Evolutionary conservation across 148 eudicot species (phyloP).

Genomic region (Cornus florida): DNA sequence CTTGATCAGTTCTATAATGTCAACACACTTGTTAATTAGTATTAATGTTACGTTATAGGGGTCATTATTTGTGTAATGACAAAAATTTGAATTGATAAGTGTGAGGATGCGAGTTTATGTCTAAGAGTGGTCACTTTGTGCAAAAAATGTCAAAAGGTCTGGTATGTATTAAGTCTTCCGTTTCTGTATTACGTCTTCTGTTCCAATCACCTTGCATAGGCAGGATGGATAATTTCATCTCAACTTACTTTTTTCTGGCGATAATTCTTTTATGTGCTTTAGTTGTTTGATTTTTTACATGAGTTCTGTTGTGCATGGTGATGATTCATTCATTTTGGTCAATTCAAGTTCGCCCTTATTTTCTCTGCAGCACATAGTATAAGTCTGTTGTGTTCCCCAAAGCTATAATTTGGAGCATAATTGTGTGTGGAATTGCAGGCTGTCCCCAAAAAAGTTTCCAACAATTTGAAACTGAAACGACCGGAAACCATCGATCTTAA

Average conservation of each 20-base stretch:
- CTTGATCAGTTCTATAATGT: not conserved
- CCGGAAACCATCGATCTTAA: conserved; percentile 25
- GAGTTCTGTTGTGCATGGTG: not conserved
- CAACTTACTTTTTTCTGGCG: no score
- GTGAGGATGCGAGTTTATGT: no score
- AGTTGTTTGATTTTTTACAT: not conserved
- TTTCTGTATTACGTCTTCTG: no score
- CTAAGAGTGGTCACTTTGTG: no score
- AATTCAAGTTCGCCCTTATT: not conserved
- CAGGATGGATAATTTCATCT: no score
- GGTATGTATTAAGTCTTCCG: no score
- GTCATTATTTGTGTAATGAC: no score
- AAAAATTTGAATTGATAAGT: no score
- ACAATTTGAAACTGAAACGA: conserved; percentile 36
- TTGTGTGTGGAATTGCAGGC: conserved; percentile 26
- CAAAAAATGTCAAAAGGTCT: no score
- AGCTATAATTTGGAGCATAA: not conserved
- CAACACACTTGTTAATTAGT: not conserved
- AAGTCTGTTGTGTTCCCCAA: not conserved
- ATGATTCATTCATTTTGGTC: not conserved
- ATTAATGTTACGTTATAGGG: no score
- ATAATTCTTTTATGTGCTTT: not conserved
- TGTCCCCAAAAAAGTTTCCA: conserved; percentile 46
- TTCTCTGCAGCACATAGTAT: not conserved
- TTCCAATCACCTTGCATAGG: no score